Evolutionary conservation across 1,284 basidiomycete species (phyloP).

Genomic region (Ceraceosorus guamensis): DNA sequence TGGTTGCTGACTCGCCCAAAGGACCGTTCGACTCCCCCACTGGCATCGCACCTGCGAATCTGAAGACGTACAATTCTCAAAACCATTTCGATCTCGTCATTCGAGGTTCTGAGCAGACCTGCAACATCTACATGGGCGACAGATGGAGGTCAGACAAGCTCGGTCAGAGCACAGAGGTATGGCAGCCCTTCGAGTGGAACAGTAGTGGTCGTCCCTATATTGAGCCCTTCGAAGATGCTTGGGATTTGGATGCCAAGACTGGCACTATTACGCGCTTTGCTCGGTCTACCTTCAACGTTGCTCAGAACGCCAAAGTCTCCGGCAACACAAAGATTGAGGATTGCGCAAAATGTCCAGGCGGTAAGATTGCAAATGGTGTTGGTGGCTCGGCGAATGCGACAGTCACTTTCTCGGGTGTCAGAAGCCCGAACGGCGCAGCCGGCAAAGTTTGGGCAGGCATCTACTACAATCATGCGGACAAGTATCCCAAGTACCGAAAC

Average conservation of each 20-base stretch:
- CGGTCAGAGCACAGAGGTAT: background rate
- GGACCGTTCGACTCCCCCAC: background rate
- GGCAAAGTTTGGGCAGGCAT: background rate
- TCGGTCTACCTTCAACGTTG: background rate
- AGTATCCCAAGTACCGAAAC: background rate
- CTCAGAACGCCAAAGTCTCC: background rate
- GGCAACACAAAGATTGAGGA: background rate
- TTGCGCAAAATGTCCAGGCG: background rate
- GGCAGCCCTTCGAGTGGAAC: background rate
- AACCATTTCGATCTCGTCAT: background rate
- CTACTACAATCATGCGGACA: background rate
- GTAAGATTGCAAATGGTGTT: conserved; percentile 1
- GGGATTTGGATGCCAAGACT: too few relatives aligned
- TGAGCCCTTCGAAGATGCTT: background rate
- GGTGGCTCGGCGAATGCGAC: background rate
- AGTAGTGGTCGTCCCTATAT: background rate
- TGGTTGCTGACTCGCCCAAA: background rate
- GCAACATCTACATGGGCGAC: background rate
- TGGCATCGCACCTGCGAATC: background rate
- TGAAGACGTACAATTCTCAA: background rate
- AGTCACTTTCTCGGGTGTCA: background rate
- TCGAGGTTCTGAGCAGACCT: background rate
- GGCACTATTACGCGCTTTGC: too few relatives aligned
- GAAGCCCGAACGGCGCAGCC: background rate
- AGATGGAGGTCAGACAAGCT: conserved; percentile 1